A percentile compares a stretch with the other conserved stretches of the same genome.
phyloP scores from a whole-genome alignment of 768 basidiomycete genomes.

The Filobasidium wieringae region DNA sequence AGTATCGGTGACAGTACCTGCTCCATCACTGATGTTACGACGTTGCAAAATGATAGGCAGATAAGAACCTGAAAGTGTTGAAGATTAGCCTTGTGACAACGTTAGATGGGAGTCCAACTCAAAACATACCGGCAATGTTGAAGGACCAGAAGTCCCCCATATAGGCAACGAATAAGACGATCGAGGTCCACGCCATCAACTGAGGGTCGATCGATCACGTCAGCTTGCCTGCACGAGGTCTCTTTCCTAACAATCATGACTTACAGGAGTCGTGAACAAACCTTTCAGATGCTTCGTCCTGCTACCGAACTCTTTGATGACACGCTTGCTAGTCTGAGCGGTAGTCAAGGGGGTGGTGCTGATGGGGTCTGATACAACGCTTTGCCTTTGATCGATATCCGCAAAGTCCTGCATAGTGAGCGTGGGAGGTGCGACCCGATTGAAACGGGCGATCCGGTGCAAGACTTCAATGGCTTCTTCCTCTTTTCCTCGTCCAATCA shows the following conservation, averaged over 20 bases:
- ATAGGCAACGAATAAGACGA: constrained; percentile 33
- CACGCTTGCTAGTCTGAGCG: constrained; percentile 9
- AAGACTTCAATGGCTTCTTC: constrained; percentile 46
- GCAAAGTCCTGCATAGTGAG: constrained; percentile 38
- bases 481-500: constrained; percentile 50
- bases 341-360: not conserved
- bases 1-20: constrained; percentile 32
- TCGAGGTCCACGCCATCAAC: constrained; percentile 29
- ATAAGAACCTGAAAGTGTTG: constrained; percentile 37
- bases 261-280: constrained; percentile 29
- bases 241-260: not conserved
- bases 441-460: constrained; percentile 40
- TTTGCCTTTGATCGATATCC: constrained; percentile 28
- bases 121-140: constrained; percentile 3
- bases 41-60: constrained; percentile 37
- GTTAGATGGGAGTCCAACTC: too few species aligned
- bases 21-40: constrained; percentile 29
- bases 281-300: constrained; percentile 37
- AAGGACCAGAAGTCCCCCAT: constrained; percentile 27
- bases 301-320: constrained; percentile 15
- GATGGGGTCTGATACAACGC: constrained; percentile 12
- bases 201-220: too few species aligned
- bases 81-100: too few species aligned
- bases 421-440: constrained; percentile 30
- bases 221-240: too few species aligned